Base-by-base conservation (phyloP, 305 asterid species). In the Lippia alba region DNA sequence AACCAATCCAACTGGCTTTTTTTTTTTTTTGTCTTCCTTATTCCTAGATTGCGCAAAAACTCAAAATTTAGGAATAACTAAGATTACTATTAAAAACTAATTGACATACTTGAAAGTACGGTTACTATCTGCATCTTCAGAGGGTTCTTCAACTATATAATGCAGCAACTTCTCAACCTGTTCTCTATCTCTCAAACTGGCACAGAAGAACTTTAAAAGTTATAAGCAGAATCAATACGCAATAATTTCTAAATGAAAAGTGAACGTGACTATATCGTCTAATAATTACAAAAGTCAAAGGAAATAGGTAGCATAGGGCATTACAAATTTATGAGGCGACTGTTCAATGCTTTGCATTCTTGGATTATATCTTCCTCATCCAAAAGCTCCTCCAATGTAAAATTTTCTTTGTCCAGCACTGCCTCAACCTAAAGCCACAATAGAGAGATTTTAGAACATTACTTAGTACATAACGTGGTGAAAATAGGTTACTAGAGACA, bases 331-430 rank as follows among this genome's bases (percentile, higher is more conserved):
- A 94, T 91, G 61, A 94, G 99, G 67, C 97, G 97, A 54, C 90
- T 83, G 85, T 94, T 94, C 70, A 92, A 75, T 67, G 97, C 94
- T 86, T 92, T 94, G 98, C 99, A 94, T 79, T 94, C 99, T 91
- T 94, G 99, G 76, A 91, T 91, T 75, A 90, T 88, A 82, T 94
- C 99, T 79, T 94, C 99, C 85, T 91, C 99, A 76, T 94, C 99
- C 90, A 94, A 80, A 71, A 94, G 99, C 86, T 92, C 99, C 77
- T 94, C 99, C 87, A 94, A 67, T 1, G 96, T 80, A 84, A 79
- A 90, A 76, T 81, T 81, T 33, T 94, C 99, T 89, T 88, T 87
- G 90, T 94, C 99, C 76, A 94, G 80, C 78, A 94, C 87, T 6
- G 97, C 84, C 83, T 94, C 99, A 73, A 94, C 96, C 99, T 94